phyloP scores from a whole-genome alignment of 208 protist genomes.

The Borovskyia barvae region DNA sequence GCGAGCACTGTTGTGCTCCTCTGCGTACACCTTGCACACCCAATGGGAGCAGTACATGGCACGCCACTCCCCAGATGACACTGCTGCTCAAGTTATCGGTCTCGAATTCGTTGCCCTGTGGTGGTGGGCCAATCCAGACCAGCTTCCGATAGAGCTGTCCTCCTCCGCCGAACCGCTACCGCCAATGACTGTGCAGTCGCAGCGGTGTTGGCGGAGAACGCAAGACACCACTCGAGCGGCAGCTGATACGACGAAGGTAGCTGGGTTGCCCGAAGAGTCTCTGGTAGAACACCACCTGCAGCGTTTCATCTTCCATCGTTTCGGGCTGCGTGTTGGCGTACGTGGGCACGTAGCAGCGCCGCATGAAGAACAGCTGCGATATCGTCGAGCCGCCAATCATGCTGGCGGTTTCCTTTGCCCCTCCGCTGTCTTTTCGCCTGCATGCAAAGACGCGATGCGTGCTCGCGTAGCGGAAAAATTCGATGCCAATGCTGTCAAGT shows the following conservation, averaged over 20 bases:
- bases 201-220: neutral
- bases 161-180: constrained; percentile 9
- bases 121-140: constrained; percentile 73
- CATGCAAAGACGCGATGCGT: constrained; percentile 20
- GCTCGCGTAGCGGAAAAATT: constrained; percentile 10
- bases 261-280: neutral
- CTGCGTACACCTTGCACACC: constrained; percentile 54
- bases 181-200: neutral
- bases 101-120: constrained; percentile 65
- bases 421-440: constrained; percentile 6
- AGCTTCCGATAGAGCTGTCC: constrained; percentile 48
- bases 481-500: no score
- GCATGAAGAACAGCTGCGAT: neutral
- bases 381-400: neutral
- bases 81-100: constrained; percentile 9
- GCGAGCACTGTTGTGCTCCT: constrained; percentile 26
- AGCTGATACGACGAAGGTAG: no score
- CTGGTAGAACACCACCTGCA: constrained; percentile 23
- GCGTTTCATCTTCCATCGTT: constrained; percentile 7
- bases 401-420: constrained; percentile 19
- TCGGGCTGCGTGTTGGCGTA: neutral
- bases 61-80: neutral
- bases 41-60: constrained; percentile 44
- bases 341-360: neutral
- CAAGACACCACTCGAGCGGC: no score